Percentiles rank a stretch among this genome's conserved stretches.
Conservation (phyloP, 352 stramenopile genomes). For the Phytophthora pinifolia region DNA sequence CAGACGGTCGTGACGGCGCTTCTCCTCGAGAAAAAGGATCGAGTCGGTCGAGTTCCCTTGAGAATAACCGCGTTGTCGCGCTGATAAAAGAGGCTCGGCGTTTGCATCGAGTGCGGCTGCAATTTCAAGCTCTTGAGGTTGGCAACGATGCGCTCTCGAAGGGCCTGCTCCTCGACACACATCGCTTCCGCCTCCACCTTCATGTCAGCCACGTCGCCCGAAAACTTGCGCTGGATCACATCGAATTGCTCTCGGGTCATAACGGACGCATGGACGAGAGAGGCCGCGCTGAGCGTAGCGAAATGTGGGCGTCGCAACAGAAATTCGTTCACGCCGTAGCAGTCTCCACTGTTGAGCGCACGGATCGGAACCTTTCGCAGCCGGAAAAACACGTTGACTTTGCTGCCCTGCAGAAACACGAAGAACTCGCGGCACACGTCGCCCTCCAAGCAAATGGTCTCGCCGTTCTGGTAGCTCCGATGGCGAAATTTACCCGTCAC, state of each 20-base stretch:
- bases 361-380: slow-evolving; percentile 29
- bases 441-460: slow-evolving; percentile 54
- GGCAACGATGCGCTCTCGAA: too few species aligned
- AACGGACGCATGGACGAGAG: slow-evolving; percentile 48
- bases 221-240: slow-evolving; percentile 39
- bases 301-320: slow-evolving; percentile 49
- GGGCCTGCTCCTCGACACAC: too few species aligned
- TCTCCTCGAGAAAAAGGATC: too few species aligned
- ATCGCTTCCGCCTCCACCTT: too few species aligned
- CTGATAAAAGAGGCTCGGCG: too few species aligned
- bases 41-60: too few species aligned
- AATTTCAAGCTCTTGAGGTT: too few species aligned
- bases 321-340: slow-evolving; percentile 63
- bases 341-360: slow-evolving; percentile 46
- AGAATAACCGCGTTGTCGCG: too few species aligned
- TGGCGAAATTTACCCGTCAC: slow-evolving; percentile 69
- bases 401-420: slow-evolving; percentile 49
- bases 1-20: too few species aligned
- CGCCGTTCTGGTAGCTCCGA: slow-evolving; percentile 58
- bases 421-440: slow-evolving; percentile 68
- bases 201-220: too few species aligned
- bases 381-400: slow-evolving; percentile 56
- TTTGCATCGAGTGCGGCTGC: too few species aligned
- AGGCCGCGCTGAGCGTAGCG: slow-evolving; percentile 41
- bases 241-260: slow-evolving; percentile 73